Percentiles rank a stretch among this genome's conserved stretches.
phyloP scores from a whole-genome alignment of 2,329 filamentous ascomycete genomes.

The Phaeomoniella chlamydospora region DNA sequence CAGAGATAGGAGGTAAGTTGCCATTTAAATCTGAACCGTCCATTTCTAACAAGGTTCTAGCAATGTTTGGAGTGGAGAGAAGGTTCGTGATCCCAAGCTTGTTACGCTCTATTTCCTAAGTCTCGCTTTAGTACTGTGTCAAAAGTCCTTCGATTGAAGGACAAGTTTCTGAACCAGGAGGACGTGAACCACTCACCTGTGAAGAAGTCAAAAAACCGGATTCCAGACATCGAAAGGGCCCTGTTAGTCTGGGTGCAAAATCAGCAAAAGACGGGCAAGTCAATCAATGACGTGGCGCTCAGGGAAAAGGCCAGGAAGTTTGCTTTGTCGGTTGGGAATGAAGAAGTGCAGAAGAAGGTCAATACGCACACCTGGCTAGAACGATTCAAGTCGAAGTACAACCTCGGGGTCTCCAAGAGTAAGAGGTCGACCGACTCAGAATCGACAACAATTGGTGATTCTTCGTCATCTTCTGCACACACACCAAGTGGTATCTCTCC shows the following conservation, averaged over 20 bases:
- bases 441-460: constrained; percentile 24
- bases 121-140: constrained; percentile 69
- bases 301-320: constrained; percentile 75
- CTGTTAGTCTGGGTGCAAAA: constrained; percentile 79
- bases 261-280: constrained; percentile 55
- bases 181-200: constrained; percentile 66
- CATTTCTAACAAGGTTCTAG: constrained; percentile 25
- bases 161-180: constrained; percentile 77
- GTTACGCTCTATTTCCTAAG: constrained; percentile 10
- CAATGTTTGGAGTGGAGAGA: constrained; percentile 88
- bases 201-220: constrained; percentile 72
- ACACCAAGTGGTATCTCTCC: constrained; percentile 58
- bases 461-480: constrained; percentile 41
- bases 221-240: constrained; percentile 81
- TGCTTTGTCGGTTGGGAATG: constrained; percentile 54
- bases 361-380: constrained; percentile 73
- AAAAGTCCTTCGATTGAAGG: constrained; percentile 86
- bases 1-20: constrained; percentile 72
- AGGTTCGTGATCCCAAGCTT: constrained; percentile 46
- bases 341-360: constrained; percentile 56
- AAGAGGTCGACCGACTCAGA: constrained; percentile 48
- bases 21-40: constrained; percentile 1
- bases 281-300: constrained; percentile 64
- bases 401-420: constrained; percentile 37
- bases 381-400: constrained; percentile 88